Evolutionary conservation across 2,329 filamentous ascomycete species (phyloP).

Genomic region (Aureobasidium sp.): DNA sequence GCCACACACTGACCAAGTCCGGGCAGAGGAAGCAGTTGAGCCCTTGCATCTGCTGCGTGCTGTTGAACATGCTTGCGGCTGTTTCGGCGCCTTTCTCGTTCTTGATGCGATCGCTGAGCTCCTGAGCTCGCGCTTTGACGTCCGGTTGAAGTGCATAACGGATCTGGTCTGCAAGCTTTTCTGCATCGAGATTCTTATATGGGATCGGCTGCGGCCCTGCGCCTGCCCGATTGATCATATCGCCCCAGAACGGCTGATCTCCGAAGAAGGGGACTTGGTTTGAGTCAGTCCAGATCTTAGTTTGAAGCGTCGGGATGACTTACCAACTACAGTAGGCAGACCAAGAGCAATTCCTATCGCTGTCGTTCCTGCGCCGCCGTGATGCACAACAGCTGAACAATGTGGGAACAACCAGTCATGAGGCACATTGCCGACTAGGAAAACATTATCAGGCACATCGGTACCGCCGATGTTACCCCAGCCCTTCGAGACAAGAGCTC

Average conservation of each 20-base stretch:
- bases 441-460: conserved; percentile 28
- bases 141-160: conserved; percentile 28
- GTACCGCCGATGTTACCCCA: conserved; percentile 33
- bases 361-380: conserved; percentile 30
- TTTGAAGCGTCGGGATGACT: no score
- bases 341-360: conserved; percentile 23
- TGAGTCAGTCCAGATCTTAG: no score
- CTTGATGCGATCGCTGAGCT: conserved; percentile 24
- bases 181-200: conserved; percentile 30
- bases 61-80: conserved; percentile 36
- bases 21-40: conserved; percentile 56
- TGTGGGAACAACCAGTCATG: conserved; percentile 31
- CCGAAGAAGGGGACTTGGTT: conserved; percentile 37
- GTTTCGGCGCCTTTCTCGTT: conserved; percentile 32
- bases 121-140: conserved; percentile 25
- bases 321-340: no score
- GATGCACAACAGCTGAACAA: conserved; percentile 32
- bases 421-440: conserved; percentile 28
- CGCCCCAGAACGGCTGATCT: conserved; percentile 41
- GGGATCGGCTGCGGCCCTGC: conserved; percentile 36
- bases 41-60: neutral
- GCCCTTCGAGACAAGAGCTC: conserved; percentile 33
- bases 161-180: conserved; percentile 35
- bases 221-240: conserved; percentile 36
- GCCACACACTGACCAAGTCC: conserved; percentile 62